phyloP scores from a whole-genome alignment of 768 basidiomycete genomes.

The Termitomyces sp. region DNA sequence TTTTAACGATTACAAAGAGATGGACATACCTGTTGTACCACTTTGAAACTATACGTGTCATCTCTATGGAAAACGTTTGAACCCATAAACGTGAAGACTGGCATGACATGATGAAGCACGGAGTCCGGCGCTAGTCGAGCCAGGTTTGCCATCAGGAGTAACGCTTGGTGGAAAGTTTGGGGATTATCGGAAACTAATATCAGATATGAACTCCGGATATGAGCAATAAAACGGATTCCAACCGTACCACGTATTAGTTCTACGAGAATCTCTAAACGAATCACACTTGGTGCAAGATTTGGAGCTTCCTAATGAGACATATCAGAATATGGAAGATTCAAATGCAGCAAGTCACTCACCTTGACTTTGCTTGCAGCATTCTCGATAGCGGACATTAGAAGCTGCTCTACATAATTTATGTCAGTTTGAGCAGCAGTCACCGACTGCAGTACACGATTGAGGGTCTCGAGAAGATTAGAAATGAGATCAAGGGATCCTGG shows the following conservation, averaged over 20 bases:
- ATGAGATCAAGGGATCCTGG: constrained; percentile 71
- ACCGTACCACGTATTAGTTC: constrained; percentile 75
- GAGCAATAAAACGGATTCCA: not conserved
- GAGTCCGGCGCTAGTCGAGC: constrained; percentile 85
- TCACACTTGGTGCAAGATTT: constrained; percentile 45
- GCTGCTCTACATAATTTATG: constrained; percentile 73
- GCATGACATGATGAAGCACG: constrained; percentile 93
- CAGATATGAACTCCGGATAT: not conserved
- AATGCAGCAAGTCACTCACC: constrained; percentile 29
- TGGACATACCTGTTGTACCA: constrained; percentile 76
- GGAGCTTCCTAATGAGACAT: constrained; percentile 40
- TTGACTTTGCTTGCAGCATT: constrained; percentile 50
- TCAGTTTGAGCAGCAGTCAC: constrained; percentile 54
- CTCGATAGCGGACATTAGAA: constrained; percentile 79
- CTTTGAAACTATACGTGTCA: constrained; percentile 91
- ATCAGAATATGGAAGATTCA: not conserved
- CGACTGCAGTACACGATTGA: constrained; percentile 60
- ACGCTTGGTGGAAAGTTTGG: constrained; percentile 90
- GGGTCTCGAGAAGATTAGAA: constrained; percentile 62
- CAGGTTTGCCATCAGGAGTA: constrained; percentile 81
- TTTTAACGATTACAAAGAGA: constrained; percentile 1
- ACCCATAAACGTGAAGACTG: constrained; percentile 99
- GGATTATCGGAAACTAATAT: constrained; percentile 78
- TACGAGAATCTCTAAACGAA: constrained; percentile 82
- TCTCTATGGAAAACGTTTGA: constrained; percentile 97